Evolutionary conservation across 129 eudicot species (phyloP).

Genomic region (Tanacetum coccineum): DNA sequence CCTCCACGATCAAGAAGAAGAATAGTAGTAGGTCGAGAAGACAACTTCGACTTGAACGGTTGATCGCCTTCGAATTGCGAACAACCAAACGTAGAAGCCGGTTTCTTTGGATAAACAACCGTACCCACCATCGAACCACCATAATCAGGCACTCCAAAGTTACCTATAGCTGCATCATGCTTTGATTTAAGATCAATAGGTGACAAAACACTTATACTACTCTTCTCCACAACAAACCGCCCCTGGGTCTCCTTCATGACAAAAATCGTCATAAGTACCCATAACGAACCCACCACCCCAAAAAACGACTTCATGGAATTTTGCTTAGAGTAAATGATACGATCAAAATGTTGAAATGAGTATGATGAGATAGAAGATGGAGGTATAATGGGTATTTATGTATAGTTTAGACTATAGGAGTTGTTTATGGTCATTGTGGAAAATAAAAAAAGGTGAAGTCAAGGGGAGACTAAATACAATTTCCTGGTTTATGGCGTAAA

Average conservation of each 20-base stretch:
- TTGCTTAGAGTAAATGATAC: not conserved
- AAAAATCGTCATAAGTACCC: conserved; percentile 3
- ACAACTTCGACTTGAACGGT: conserved; percentile 64
- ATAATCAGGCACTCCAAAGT: conserved; percentile 90
- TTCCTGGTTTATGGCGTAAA: conserved; percentile 37
- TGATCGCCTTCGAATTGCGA: conserved; percentile 51
- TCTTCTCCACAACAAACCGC: conserved; percentile 85
- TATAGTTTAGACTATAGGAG: not conserved
- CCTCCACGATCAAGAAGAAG: conserved; percentile 99
- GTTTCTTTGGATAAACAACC: conserved; percentile 51
- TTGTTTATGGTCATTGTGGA: conserved; percentile 15
- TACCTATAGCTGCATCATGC: conserved; percentile 83
- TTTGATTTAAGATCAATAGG: conserved; percentile 51
- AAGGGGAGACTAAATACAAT: conserved; percentile 37
- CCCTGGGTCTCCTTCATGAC: conserved; percentile 33
- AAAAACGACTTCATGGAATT: not conserved
- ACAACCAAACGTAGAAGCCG: conserved; percentile 42
- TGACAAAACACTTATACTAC: conserved; percentile 59
- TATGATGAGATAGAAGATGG: conserved; percentile 17
- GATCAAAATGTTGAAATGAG: not conserved
- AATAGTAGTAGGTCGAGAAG: conserved; percentile 67
- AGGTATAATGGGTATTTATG: not conserved
- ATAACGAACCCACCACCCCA: not conserved
- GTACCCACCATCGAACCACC: conserved; percentile 94
- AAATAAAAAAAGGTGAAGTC: conserved; percentile 27